These are phyloP conservation scores for Talaromyces thailandensis DNA, from an alignment of 495 filamentous ascomycete species.

Conservation along the genomic window DNA sequence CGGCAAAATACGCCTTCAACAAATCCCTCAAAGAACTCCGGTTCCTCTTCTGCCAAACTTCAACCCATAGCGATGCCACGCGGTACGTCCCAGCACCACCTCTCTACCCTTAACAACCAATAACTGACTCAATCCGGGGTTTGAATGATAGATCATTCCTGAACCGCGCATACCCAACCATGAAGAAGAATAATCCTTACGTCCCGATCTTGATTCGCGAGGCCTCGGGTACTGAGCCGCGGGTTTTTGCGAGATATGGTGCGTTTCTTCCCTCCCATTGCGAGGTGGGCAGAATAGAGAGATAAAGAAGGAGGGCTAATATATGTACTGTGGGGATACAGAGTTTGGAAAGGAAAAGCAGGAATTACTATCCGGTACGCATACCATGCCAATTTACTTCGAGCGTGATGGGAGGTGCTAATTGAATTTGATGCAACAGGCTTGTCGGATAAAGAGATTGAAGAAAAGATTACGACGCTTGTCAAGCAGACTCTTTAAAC, in stretches of 20 bases:
- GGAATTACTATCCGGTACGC: constrained; percentile 65
- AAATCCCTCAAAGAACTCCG: constrained; percentile 88
- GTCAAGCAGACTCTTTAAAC: constrained; percentile 47
- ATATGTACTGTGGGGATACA: constrained; percentile 19
- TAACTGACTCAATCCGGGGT: neutral
- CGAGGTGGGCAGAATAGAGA: neutral
- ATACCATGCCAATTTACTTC: neutral
- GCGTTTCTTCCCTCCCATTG: constrained; percentile 16
- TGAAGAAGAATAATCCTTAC: constrained; percentile 98
- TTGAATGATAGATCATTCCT: constrained; percentile 68
- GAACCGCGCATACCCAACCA: constrained; percentile 85
- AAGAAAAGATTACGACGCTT: constrained; percentile 72
- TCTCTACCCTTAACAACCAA: neutral
- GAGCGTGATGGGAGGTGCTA: neutral
- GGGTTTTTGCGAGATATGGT: constrained; percentile 92
- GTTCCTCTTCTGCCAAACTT: constrained; percentile 92
- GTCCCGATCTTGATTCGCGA: constrained; percentile 93
- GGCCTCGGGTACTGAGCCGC: constrained; percentile 69
- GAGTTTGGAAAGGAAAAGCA: constrained; percentile 85
- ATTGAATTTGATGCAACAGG: constrained; percentile 40
- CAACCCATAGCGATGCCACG: constrained; percentile 75
- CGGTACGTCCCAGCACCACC: constrained; percentile 45
- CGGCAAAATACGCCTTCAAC: constrained; percentile 83
- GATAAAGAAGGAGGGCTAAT: constrained; percentile 8
- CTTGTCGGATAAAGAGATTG: constrained; percentile 84